Evolutionary conservation across 2,329 filamentous ascomycete species (phyloP), one percentile per base, ranked within the genome.

Genomic region (Neofusicoccum laricinum): DNA sequence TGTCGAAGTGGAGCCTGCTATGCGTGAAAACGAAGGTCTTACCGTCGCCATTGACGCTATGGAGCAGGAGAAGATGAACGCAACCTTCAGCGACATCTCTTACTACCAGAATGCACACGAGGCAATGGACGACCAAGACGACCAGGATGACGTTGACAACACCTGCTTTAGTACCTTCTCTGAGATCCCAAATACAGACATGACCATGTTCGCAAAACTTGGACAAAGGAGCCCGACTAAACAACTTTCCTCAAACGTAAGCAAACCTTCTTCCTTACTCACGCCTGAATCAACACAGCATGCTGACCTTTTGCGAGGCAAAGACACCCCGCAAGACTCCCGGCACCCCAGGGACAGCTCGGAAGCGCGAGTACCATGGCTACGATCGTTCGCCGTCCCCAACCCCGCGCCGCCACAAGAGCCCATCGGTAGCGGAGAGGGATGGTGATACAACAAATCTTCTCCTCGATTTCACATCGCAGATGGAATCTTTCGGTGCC

Each of bases 141-240:
- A 70, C 1, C 65, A 69, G 34, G 66, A 66, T 5, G 73, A 68
- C 57, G 69, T 82, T 12, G 89, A 92, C 68, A 89, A 92, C 69
- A 90, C 88, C 79, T 89, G 85, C 72, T 90, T 96, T 74, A 97
- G 92, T 80, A 88, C 85, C 12, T 97, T 97, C 77, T 97, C 94
- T 1, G 92, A 92, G 8, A 87, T 97, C 62, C 92, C 92, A 5
- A 82, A 82, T 62, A 74, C 80, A 17, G 92, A 94, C 71, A 87
- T 95, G 86, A 95, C 92, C 19, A 88, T 89, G 71, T 92, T 96
- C 71, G 89, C 91, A 8, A 88, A 88, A 67, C 79, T 95, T 63
- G 87, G 88, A 63, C 38, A 64, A 25, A 86, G 89, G 67, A 75
- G 79, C 65, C 82, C 82, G 36, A 75, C 77, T 2, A 84, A 79